Evolutionary conservation across 176 grass and related monocot genomes (phyloP).

Genomic region (Oryza punctata): DNA sequence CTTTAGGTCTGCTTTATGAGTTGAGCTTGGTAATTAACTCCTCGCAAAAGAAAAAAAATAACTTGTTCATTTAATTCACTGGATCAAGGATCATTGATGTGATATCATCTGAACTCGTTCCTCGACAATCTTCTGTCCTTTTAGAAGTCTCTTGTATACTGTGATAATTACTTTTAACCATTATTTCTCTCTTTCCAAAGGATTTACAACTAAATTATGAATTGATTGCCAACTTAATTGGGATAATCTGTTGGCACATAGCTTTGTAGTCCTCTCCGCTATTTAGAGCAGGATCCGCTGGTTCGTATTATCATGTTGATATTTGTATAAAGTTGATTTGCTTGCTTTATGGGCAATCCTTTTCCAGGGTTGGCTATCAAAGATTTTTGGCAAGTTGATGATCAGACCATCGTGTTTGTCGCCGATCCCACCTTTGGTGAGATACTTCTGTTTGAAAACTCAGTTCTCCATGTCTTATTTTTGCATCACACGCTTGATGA

Average conservation of each 20-base stretch:
- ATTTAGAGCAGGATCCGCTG: neutral
- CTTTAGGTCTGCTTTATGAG: neutral
- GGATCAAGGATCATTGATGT: neutral
- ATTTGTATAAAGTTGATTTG: constrained; percentile 15
- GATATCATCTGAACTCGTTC: neutral
- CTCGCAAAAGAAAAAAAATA: neutral
- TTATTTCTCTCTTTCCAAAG: neutral
- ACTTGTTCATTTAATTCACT: neutral
- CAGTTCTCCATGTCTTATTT: neutral
- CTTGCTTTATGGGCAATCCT: neutral
- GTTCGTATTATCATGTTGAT: neutral
- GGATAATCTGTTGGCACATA: neutral
- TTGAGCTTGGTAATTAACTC: neutral
- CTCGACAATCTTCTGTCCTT: neutral
- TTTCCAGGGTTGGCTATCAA: constrained; percentile 86
- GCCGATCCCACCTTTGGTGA: constrained; percentile 91
- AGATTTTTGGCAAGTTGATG: constrained; percentile 97
- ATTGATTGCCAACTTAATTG: neutral
- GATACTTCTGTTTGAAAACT: constrained; percentile 16
- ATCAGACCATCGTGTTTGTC: constrained; percentile 85
- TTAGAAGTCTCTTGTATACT: neutral
- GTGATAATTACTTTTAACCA: neutral
- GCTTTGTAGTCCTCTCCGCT: neutral
- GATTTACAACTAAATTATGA: neutral
- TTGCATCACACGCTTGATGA: neutral